phyloP scores from a whole-genome alignment of 2,329 filamentous ascomycete genomes.

The Alternaria postmessia region DNA sequence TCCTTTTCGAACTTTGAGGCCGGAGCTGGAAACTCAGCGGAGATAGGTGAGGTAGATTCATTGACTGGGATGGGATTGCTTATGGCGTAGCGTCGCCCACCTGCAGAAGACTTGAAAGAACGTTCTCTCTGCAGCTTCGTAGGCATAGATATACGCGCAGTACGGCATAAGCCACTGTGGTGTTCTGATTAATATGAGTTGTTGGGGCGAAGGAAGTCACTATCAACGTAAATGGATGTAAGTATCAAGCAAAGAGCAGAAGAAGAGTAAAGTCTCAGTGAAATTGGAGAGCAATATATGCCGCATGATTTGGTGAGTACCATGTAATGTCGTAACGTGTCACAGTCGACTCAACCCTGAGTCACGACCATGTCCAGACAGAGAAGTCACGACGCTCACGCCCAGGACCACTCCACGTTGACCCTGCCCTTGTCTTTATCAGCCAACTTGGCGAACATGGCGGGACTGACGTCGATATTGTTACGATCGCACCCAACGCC shows the following conservation, averaged over 20 bases:
- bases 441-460: conserved; percentile 59
- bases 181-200: neutral
- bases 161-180: neutral
- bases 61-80: neutral
- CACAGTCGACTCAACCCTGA: conserved; percentile 6
- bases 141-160: neutral
- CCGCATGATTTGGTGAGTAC: neutral
- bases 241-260: neutral
- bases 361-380: neutral
- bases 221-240: neutral
- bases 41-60: neutral
- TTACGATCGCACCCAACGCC: conserved; percentile 57
- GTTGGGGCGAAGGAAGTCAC: neutral
- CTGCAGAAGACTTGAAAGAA: neutral
- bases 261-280: neutral
- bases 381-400: conserved; percentile 36
- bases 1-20: neutral
- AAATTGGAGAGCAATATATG: neutral
- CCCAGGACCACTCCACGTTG: conserved; percentile 60
- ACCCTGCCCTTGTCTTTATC: conserved; percentile 58
- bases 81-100: neutral
- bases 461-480: conserved; percentile 60
- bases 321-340: neutral
- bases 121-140: neutral
- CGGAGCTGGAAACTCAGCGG: neutral